A percentile compares a stretch with the other conserved stretches of the same genome.
phyloP scores from a whole-genome alignment of 2,329 filamentous ascomycete species.

The Pezicula carpinea region DNA sequence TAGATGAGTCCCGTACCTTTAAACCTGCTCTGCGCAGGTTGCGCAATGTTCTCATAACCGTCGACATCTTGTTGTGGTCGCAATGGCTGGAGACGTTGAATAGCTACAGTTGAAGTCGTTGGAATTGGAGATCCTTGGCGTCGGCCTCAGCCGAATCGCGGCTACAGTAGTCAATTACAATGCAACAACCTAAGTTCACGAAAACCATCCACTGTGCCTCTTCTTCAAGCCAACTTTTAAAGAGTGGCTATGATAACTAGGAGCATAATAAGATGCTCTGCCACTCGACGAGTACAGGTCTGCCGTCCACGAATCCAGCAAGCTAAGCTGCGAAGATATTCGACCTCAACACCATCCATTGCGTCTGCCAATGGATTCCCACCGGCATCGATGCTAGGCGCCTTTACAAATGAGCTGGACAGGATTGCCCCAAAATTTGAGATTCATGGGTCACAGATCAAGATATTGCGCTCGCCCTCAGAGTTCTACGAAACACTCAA shows the following conservation, averaged over 20 bases:
- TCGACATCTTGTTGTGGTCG: conserved; percentile 70
- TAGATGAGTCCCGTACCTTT: conserved; percentile 56
- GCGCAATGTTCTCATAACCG: conserved; percentile 75
- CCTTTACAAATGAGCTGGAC: conserved; percentile 72
- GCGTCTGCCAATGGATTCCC: conserved; percentile 31
- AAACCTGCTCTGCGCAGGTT: conserved; percentile 85
- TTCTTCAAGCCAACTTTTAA: neutral
- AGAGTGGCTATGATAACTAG: conserved; percentile 30
- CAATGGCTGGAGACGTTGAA: conserved; percentile 19
- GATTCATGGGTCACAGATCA: conserved; percentile 73
- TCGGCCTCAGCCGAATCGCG: conserved; percentile 15
- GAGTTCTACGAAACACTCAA: conserved; percentile 92
- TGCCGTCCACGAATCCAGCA: conserved; percentile 15
- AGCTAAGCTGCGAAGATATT: conserved; percentile 24
- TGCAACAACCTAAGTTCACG: neutral
- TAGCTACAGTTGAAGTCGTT: conserved; percentile 6
- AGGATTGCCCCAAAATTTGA: conserved; percentile 87
- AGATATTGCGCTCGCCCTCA: conserved; percentile 72
- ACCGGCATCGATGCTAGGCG: conserved; percentile 49
- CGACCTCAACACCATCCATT: conserved; percentile 21
- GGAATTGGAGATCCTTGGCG: conserved; percentile 7
- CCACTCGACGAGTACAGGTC: conserved; percentile 21
- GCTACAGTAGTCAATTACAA: conserved; percentile 9
- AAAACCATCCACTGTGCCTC: neutral
- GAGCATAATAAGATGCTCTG: conserved; percentile 28